These are phyloP conservation scores for Mycena haematopus DNA, from an alignment of 768 basidiomycete genomes.

Conservation along the genomic window DNA sequence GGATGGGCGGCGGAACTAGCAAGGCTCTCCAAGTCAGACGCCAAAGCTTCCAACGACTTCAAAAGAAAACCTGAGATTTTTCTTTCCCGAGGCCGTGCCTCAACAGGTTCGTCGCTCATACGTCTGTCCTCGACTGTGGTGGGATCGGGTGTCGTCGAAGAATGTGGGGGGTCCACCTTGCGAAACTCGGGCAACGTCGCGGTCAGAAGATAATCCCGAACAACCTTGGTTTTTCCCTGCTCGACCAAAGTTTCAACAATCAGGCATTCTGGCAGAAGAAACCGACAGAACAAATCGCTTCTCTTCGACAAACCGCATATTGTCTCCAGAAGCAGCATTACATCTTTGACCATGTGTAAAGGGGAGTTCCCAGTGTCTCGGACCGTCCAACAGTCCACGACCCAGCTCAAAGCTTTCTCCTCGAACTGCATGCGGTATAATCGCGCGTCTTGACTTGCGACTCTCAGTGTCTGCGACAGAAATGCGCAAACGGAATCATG, in stretches of 20 bases:
- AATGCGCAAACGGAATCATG: constrained; percentile 92
- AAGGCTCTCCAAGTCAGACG: constrained; percentile 51
- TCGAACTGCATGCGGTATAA: constrained; percentile 87
- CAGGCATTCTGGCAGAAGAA: constrained; percentile 72
- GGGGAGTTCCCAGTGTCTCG: constrained; percentile 50
- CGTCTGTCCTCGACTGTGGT: constrained; percentile 15
- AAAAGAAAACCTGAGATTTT: constrained; percentile 67
- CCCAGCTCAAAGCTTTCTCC: constrained; percentile 85
- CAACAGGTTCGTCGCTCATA: constrained; percentile 13
- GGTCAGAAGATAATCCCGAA: constrained; percentile 74
- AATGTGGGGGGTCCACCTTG: constrained; percentile 3
- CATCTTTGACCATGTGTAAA: constrained; percentile 61
- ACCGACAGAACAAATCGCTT: constrained; percentile 51
- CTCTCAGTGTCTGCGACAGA: constrained; percentile 67
- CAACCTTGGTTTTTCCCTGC: constrained; percentile 59
- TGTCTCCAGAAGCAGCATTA: constrained; percentile 66
- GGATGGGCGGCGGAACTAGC: constrained; percentile 43
- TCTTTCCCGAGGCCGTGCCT: constrained; percentile 62
- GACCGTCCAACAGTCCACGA: constrained; percentile 73
- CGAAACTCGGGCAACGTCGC: constrained; percentile 61
- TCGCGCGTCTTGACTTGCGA: constrained; percentile 82
- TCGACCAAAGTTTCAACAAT: constrained; percentile 68
- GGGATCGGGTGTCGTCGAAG: constrained; percentile 2
- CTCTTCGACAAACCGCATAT: constrained; percentile 63
- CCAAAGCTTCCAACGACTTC: constrained; percentile 63